These are phyloP conservation scores for Pugionium cornutum DNA, from an alignment of 345 rosid species.

Conservation along the genomic window DNA sequence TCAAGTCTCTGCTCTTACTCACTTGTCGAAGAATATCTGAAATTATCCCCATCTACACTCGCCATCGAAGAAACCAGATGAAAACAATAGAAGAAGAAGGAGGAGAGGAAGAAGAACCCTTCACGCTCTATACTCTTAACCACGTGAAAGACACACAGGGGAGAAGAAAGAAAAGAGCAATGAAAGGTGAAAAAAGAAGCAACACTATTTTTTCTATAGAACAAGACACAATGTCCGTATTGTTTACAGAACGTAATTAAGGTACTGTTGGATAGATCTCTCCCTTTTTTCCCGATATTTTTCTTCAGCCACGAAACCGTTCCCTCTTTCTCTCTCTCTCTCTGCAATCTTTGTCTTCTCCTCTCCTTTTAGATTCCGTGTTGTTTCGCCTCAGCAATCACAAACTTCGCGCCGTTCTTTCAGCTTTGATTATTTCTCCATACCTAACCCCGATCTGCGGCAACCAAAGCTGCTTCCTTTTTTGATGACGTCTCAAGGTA, in stretches of 20 bases:
- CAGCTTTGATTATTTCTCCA: constrained; percentile 11
- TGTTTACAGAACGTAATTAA: constrained; percentile 41
- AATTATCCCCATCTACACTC: constrained; percentile 39
- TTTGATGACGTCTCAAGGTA: constrained; percentile 37
- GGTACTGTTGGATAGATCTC: constrained; percentile 30
- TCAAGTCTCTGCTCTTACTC: constrained; percentile 16
- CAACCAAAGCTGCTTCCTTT: constrained; percentile 38
- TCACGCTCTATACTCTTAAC: constrained; percentile 36
- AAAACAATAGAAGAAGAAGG: constrained; percentile 1
- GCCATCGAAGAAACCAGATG: constrained; percentile 47
- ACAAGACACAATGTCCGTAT: constrained; percentile 39
- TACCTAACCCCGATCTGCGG: constrained; percentile 33
- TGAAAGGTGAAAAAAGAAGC: constrained; percentile 40
- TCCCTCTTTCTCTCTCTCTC: constrained; percentile 21
- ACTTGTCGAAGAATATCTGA: constrained; percentile 49
- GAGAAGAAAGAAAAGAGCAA: constrained; percentile 44
- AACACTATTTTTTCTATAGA: constrained; percentile 4
- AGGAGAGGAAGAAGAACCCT: constrained; percentile 1
- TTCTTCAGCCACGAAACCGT: constrained; percentile 29
- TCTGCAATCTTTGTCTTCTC: constrained; percentile 17
- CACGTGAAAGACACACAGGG: constrained; percentile 52
- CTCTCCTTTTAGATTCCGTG: constrained; percentile 31
- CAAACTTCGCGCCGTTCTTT: constrained; percentile 37
- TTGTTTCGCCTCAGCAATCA: constrained; percentile 28
- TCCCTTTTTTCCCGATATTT: background rate